Conservation (phyloP, 1,284 basidiomycete genomes). For the Tetrapyrgos nigripes region DNA sequence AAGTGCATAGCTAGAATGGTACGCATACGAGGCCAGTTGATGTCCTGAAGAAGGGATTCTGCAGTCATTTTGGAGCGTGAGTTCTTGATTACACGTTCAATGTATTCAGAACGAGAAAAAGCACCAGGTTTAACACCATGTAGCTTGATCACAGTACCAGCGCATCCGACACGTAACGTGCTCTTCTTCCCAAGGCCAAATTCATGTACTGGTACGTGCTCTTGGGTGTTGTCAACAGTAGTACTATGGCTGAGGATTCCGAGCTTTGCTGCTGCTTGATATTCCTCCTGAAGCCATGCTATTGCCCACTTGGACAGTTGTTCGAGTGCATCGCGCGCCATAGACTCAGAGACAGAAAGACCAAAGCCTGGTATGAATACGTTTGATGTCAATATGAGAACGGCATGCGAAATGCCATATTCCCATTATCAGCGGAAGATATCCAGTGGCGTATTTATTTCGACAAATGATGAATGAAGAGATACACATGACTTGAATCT, state of each 20-base stretch:
- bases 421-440: constrained; percentile 7
- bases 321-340: neutral
- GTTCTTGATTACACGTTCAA: neutral
- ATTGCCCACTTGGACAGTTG: neutral
- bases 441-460: constrained; percentile 7
- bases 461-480: constrained; percentile 2
- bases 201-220: neutral
- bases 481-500: constrained; percentile 7
- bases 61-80: neutral
- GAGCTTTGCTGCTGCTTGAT: neutral
- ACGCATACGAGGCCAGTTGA: neutral
- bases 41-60: neutral
- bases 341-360: neutral
- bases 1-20: neutral
- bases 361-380: neutral
- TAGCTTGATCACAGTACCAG: neutral
- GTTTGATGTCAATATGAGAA: constrained; percentile 9
- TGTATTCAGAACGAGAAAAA: neutral
- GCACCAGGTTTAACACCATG: neutral
- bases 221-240: neutral
- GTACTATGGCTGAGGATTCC: neutral
- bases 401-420: constrained; percentile 11
- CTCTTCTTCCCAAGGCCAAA: neutral
- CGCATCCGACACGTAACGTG: neutral
- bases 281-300: neutral